Evolutionary conservation across 208 protist species (phyloP).

Genomic region (Strigomonas culicis): DNA sequence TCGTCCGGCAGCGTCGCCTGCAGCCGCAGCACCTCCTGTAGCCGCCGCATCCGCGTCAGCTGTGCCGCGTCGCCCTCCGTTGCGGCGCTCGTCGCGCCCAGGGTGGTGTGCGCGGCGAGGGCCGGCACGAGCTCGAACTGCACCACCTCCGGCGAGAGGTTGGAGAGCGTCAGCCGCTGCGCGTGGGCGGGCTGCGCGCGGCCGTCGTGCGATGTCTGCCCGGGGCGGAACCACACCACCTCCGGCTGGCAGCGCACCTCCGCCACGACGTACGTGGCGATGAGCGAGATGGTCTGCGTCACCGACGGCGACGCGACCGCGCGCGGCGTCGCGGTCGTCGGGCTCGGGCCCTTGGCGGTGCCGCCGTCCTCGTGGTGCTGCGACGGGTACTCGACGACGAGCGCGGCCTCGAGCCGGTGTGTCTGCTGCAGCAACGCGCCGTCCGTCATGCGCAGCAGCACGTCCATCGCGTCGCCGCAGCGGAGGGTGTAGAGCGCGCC

Average conservation of each 20-base stretch:
- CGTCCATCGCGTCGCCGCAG: slow-evolving; percentile 60
- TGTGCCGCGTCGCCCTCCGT: neutral
- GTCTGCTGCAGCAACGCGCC: slow-evolving; percentile 15
- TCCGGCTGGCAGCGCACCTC: slow-evolving; percentile 42
- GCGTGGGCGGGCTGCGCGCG: slow-evolving; percentile 57
- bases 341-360: neutral
- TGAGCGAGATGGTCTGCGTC: slow-evolving; percentile 42
- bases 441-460: slow-evolving; percentile 31
- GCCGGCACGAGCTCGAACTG: slow-evolving; percentile 38
- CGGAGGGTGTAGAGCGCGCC: slow-evolving; percentile 39
- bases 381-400: neutral
- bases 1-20: slow-evolving; percentile 24
- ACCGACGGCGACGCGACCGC: neutral
- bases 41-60: slow-evolving; percentile 23
- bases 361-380: neutral
- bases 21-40: slow-evolving; percentile 43
- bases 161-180: slow-evolving; percentile 59
- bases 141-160: slow-evolving; percentile 35
- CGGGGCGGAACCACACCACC: slow-evolving; percentile 72
- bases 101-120: neutral
- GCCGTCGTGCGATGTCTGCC: slow-evolving; percentile 75
- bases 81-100: neutral
- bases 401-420: neutral
- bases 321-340: neutral
- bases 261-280: slow-evolving; percentile 39